Percentiles rank a stretch among this genome's conserved stretches.
phyloP scores from a whole-genome alignment of 2,329 filamentous ascomycete species.

The Stachybotrys chlorohalonatus region DNA sequence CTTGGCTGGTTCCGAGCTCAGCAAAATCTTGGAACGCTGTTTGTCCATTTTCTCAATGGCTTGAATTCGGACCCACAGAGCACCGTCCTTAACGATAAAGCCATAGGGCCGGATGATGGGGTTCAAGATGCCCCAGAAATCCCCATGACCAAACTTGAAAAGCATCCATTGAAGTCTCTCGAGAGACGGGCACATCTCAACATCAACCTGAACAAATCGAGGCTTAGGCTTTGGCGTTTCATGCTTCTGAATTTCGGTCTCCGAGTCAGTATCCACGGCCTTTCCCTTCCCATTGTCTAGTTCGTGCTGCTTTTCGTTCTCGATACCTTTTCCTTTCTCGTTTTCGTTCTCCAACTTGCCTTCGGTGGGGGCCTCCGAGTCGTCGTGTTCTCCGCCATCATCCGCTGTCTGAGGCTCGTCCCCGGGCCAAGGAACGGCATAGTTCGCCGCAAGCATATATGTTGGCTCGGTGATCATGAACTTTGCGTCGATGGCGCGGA shows the following conservation, averaged over 20 bases:
- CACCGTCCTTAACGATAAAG: slow-evolving; percentile 54
- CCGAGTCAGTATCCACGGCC: neutral
- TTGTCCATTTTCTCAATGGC: slow-evolving; percentile 55
- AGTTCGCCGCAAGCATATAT: slow-evolving; percentile 23
- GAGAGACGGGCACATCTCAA: slow-evolving; percentile 41
- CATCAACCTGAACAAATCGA: slow-evolving; percentile 57
- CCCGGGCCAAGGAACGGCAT: slow-evolving; percentile 48
- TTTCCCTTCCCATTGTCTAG: too few relatives aligned
- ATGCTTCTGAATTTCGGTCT: neutral
- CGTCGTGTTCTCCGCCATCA: neutral
- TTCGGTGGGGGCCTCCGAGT: neutral
- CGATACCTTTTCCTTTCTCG: neutral
- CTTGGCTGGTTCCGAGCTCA: slow-evolving; percentile 46
- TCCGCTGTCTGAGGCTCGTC: slow-evolving; percentile 2
- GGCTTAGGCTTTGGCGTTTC: slow-evolving; percentile 3
- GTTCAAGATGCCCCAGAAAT: slow-evolving; percentile 58
- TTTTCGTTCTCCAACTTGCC: neutral
- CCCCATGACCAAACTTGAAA: slow-evolving; percentile 65
- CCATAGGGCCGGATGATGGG: slow-evolving; percentile 54
- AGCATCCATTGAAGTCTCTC: slow-evolving; percentile 49
- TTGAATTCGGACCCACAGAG: slow-evolving; percentile 55
- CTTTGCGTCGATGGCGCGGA: slow-evolving; percentile 33
- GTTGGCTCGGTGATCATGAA: slow-evolving; percentile 19
- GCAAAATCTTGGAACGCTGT: slow-evolving; percentile 47
- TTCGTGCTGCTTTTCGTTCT: neutral